phyloP scores from a whole-genome alignment of 331 rosid genomes.

The Pyrus hybrid region DNA sequence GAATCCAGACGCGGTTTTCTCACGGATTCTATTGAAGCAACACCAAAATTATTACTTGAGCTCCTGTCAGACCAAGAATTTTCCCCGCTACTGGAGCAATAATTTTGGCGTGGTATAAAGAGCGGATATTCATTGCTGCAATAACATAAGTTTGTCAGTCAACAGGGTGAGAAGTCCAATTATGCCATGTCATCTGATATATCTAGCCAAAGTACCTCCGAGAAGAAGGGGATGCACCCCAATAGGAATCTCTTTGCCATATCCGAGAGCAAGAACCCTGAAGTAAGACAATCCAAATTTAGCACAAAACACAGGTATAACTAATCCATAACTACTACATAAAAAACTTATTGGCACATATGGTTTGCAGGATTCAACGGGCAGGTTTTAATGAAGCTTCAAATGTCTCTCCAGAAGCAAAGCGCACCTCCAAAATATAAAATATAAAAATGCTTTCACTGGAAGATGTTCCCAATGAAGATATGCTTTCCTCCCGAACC shows the following conservation, averaged over 20 bases:
- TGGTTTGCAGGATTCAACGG: too few species aligned
- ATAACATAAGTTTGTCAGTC: conserved; percentile 20
- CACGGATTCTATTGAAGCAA: conserved; percentile 92
- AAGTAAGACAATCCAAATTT: conserved; percentile 1
- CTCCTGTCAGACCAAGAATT: conserved; percentile 94
- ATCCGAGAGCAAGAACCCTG: conserved; percentile 98
- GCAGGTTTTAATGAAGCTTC: not conserved
- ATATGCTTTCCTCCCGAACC: not conserved
- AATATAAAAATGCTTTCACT: not conserved
- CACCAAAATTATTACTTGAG: conserved; percentile 90
- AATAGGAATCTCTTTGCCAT: conserved; percentile 95
- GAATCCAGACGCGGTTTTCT: conserved; percentile 69
- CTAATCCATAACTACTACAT: not conserved
- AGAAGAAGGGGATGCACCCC: conserved; percentile 83
- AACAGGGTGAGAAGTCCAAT: conserved; percentile 8
- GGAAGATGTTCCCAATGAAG: not conserved
- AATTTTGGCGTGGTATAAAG: conserved; percentile 88
- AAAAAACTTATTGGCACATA: not conserved
- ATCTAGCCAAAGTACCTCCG: conserved; percentile 48
- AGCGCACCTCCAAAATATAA: not conserved
- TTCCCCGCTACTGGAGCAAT: conserved; percentile 78
- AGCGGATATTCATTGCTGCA: conserved; percentile 93
- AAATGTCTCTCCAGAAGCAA: conserved; percentile 5
- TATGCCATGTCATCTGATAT: conserved; percentile 4
- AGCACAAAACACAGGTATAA: not conserved